A percentile compares a stretch with the other conserved stretches of the same genome.
Evolutionary conservation across 2,329 filamentous ascomycete species (phyloP).

Genomic region (Stagonosporopsis tanaceti): DNA sequence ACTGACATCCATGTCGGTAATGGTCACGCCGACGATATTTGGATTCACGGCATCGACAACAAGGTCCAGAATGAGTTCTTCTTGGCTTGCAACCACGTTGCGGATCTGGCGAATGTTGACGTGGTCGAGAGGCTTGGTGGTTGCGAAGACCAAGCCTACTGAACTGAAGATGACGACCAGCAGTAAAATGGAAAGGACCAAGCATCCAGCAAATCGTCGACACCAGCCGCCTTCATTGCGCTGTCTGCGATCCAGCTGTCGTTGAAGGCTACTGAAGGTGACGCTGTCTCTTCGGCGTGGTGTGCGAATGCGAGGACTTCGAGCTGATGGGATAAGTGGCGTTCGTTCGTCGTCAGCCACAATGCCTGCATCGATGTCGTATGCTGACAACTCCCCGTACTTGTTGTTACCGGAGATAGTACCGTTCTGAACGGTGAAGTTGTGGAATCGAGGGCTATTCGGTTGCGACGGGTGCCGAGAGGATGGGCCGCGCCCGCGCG

Average conservation of each 20-base stretch:
- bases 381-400: constrained; percentile 70
- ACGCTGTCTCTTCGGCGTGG: constrained; percentile 63
- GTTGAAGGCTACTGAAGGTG: constrained; percentile 56
- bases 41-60: constrained; percentile 89
- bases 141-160: constrained; percentile 88
- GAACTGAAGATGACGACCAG: constrained; percentile 83
- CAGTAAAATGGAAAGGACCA: constrained; percentile 83
- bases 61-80: constrained; percentile 94
- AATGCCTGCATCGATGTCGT: constrained; percentile 82
- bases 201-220: constrained; percentile 82
- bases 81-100: constrained; percentile 91
- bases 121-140: constrained; percentile 83
- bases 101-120: constrained; percentile 82
- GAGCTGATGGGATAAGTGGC: constrained; percentile 74
- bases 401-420: constrained; percentile 57
- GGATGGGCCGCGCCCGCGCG: constrained; percentile 67
- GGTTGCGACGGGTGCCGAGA: constrained; percentile 72
- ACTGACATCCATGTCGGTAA: constrained; percentile 87
- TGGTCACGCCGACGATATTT: constrained; percentile 86
- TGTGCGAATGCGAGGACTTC: constrained; percentile 61
- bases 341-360: constrained; percentile 88
- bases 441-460: constrained; percentile 68
- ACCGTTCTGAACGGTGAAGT: constrained; percentile 52
- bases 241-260: constrained; percentile 77
- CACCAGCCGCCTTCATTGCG: constrained; percentile 61